A percentile compares a stretch with the other conserved stretches of the same genome.
Evolutionary conservation across 257 asterid species (phyloP).

Genomic region (Euphrasia confusa): DNA sequence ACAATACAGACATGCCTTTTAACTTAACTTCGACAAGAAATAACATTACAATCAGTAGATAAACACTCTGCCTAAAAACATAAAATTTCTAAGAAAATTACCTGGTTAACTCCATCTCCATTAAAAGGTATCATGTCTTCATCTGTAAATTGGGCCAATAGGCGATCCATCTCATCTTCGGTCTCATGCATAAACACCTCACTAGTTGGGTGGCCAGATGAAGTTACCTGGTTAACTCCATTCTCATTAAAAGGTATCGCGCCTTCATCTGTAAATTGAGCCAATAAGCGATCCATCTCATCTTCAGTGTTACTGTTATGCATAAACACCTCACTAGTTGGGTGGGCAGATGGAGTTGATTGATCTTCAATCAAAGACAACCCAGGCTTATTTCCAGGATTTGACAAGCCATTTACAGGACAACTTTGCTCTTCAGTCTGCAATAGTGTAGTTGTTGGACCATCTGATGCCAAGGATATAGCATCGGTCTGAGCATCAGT

Average conservation of each 20-base stretch:
- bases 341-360: conserved; percentile 29
- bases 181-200: conserved; percentile 22
- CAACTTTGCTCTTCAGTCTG: conserved; percentile 26
- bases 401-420: conserved; percentile 18
- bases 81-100: conserved; percentile 9
- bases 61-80: neutral
- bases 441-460: conserved; percentile 14
- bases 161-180: conserved; percentile 36
- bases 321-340: conserved; percentile 23
- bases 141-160: conserved; percentile 36
- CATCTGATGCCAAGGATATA: conserved; percentile 28
- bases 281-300: no score
- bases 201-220: conserved; percentile 26
- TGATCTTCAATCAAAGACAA: conserved; percentile 30
- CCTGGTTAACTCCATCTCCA: conserved; percentile 40
- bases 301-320: conserved; percentile 13
- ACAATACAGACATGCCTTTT: neutral
- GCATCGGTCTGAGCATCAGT: conserved; percentile 23
- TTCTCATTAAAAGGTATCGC: no score
- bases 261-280: no score
- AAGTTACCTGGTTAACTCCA: conserved; percentile 19
- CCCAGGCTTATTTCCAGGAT: conserved; percentile 24
- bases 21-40: neutral
- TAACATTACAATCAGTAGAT: neutral
- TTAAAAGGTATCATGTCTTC: conserved; percentile 25